Conservation (phyloP, 139 green algal species). For the Trebouxia sp. region DNA sequence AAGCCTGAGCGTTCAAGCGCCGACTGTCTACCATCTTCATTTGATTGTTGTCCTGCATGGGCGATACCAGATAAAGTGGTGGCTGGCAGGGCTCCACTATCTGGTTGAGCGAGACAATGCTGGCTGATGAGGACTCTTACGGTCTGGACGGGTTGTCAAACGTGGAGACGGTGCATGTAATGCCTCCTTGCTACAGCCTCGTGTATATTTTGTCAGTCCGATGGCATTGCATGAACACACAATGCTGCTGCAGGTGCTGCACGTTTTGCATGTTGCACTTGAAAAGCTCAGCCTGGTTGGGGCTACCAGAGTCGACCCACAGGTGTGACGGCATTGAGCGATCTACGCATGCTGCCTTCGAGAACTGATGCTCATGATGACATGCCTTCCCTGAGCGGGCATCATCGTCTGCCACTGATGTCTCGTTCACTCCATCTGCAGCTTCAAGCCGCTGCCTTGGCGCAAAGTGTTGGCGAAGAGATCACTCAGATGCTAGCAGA, state of each 20-base stretch:
- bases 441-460: conserved; percentile 69
- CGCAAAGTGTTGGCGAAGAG: conserved; percentile 73
- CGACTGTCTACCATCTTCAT: too few relatives aligned
- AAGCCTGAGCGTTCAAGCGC: too few relatives aligned
- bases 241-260: conserved; percentile 68
- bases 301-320: conserved; percentile 63
- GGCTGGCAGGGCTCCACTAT: too few relatives aligned
- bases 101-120: neutral
- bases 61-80: too few relatives aligned
- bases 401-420: too few relatives aligned
- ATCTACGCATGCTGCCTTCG: too few relatives aligned
- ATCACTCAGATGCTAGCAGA: conserved; percentile 72
- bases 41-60: too few relatives aligned
- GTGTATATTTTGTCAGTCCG: neutral
- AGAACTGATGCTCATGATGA: too few relatives aligned
- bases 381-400: too few relatives aligned
- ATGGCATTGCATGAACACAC: neutral
- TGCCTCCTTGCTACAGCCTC: neutral
- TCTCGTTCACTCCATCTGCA: too few relatives aligned
- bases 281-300: conserved; percentile 64
- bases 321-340: conserved; percentile 20
- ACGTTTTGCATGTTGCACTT: conserved; percentile 56
- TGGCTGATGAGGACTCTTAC: neutral
- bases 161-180: neutral
- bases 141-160: neutral